Evolutionary conservation across 108 stramenopile genomes (phyloP), one percentile per base, ranked within the genome.

Genomic region (Pseudonitzschia multiseries): DNA sequence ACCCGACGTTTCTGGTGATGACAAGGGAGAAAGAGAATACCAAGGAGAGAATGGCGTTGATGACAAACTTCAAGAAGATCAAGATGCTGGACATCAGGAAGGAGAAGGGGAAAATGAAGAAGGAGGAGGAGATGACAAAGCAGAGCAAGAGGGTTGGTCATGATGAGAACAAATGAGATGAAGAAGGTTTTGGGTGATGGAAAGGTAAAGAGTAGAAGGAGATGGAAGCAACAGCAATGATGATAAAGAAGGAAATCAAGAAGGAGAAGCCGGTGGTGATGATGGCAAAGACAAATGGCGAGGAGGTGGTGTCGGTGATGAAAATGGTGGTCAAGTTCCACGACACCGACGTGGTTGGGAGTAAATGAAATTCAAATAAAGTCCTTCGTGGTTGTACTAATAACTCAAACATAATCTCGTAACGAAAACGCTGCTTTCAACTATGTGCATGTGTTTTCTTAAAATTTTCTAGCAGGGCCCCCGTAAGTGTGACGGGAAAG

Each of bases 241-340:
- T 57, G 56, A 57, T 27, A 27, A 57, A 18, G 56, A 42, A 42
- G 42, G 8, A 48, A 10, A 48, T 3, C 28, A 46, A 24, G 71
- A 36, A 24, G 64, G 60, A 10, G 56, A 40, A 26, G 46, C 21
- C 0, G 26, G 59, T 0, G 81, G 68, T 20, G 62, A 75, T 46
- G 74, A 64, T 31, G 17, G 22, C 13, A 24, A 63, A 42, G 57
- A 71, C 20, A 78, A 66, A 28, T 56, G 67, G 1, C 27, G 29
- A 36, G 68, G 69, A 26, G 24, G 20, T 2, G 54, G 24, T 56
- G 9, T 6, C 1, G 22, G 2, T 22, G 54, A 2, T 22, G 54
- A 14, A 50, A 66, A 56, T 56, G 26, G 20, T 26, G 54, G 22
- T 2, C 17, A 24, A 12, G 54, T 24, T 20, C 26, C n/a, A 13